phyloP scores from a whole-genome alignment of 1,139 yeast genomes.

The Diutina rugosa region DNA sequence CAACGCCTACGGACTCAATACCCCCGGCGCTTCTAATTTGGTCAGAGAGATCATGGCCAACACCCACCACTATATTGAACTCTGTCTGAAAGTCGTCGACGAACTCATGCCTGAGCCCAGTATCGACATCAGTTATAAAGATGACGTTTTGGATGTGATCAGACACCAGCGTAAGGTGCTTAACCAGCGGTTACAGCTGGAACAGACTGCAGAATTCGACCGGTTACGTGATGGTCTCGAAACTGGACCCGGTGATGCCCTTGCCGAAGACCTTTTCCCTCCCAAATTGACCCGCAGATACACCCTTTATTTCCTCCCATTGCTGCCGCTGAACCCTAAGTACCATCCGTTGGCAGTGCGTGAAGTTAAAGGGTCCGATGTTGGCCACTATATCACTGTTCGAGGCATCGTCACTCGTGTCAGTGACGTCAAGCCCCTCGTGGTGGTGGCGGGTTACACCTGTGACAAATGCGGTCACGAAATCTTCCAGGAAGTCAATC shows the following conservation, averaged over 20 bases:
- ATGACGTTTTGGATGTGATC: conserved; percentile 88
- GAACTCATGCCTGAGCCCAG: conserved; percentile 77
- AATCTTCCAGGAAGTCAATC: conserved; percentile 86
- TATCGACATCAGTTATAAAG: conserved; percentile 62
- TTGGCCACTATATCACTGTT: conserved; percentile 82
- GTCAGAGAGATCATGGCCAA: conserved; percentile 54
- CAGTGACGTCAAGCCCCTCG: conserved; percentile 90
- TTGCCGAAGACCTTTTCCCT: conserved; percentile 51
- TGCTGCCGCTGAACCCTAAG: conserved; percentile 34
- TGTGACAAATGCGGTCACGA: conserved; percentile 98
- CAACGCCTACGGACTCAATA: conserved; percentile 39
- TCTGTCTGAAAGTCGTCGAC: conserved; percentile 67
- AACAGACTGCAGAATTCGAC: conserved; percentile 40
- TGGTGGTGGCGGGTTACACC: conserved; percentile 85
- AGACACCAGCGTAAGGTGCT: conserved; percentile 79
- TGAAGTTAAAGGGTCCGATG: conserved; percentile 69
- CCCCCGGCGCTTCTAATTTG: conserved; percentile 18
- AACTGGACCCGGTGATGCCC: conserved; percentile 3
- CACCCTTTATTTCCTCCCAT: conserved; percentile 74
- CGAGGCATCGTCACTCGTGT: conserved; percentile 94
- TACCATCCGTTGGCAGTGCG: conserved; percentile 52
- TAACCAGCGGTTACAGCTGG: conserved; percentile 62
- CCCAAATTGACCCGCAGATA: conserved; percentile 80
- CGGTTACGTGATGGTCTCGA: conserved; percentile 21
- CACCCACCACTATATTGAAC: conserved; percentile 66